phyloP scores from a whole-genome alignment of 2,329 filamentous ascomycete species.

The Diaporthe velutina region DNA sequence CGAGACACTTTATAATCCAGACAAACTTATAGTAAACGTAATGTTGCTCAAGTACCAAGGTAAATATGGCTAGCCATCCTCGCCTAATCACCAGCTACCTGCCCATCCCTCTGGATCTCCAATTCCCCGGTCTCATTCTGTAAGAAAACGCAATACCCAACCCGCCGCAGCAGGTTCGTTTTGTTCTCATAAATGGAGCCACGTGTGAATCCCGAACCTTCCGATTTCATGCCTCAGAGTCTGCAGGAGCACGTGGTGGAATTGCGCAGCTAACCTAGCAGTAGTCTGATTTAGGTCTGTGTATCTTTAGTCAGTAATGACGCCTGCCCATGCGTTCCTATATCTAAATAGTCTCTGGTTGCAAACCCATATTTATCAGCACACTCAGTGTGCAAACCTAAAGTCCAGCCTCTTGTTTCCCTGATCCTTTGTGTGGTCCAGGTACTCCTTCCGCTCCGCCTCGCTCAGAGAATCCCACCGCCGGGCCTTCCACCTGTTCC shows the following conservation, averaged over 20 bases:
- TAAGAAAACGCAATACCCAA: background rate
- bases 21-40: background rate
- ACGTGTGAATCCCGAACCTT: background rate
- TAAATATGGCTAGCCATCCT: background rate
- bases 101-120: background rate
- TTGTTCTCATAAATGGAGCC: background rate
- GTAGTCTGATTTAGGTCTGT: background rate
- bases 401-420: conserved; percentile 61
- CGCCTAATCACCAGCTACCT: background rate
- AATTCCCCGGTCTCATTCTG: background rate
- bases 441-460: conserved; percentile 62
- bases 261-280: background rate
- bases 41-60: background rate
- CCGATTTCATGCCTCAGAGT: background rate
- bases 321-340: background rate
- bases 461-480: conserved; percentile 63
- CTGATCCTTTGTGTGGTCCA: conserved; percentile 55
- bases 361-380: too few relatives aligned
- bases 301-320: background rate
- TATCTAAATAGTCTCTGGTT: too few relatives aligned
- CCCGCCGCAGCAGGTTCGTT: background rate
- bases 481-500: conserved; percentile 61
- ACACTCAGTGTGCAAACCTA: conserved; percentile 52
- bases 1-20: background rate
- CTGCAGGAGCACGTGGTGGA: background rate